Evolutionary conservation across 192 early-diverging fungal species (phyloP).

Genomic region (Coemansia sp.): DNA sequence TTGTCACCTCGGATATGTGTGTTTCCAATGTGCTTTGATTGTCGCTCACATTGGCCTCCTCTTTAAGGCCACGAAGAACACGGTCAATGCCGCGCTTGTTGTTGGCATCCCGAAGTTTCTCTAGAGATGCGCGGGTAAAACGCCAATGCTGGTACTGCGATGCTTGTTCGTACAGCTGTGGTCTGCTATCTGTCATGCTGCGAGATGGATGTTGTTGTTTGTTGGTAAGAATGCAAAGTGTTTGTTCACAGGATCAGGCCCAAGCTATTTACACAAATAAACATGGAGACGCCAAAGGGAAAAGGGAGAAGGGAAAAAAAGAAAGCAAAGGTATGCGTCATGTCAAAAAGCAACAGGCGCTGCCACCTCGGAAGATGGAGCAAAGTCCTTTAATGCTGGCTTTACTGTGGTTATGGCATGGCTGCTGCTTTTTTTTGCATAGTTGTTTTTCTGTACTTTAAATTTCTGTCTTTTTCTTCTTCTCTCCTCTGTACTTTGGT

Average conservation of each 20-base stretch:
- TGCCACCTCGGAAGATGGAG: neutral
- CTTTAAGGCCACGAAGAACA: conserved; percentile 58
- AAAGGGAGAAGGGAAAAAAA: neutral
- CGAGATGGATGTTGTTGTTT: neutral
- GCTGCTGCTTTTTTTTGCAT: neutral
- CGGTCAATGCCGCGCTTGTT: conserved; percentile 60
- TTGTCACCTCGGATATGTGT: conserved; percentile 37
- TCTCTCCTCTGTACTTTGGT: neutral
- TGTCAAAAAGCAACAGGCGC: neutral
- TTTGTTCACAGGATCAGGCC: neutral
- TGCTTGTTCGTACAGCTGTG: conserved; percentile 64
- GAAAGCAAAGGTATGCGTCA: neutral
- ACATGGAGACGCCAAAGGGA: neutral
- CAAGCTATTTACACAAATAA: neutral
- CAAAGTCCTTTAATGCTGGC: neutral
- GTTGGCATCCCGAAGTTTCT: conserved; percentile 59
- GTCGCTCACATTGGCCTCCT: conserved; percentile 57
- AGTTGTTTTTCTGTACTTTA: neutral
- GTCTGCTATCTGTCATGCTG: conserved; percentile 10
- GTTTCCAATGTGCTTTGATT: conserved; percentile 22
- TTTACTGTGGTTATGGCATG: neutral
- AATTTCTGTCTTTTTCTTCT: neutral
- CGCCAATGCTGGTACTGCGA: conserved; percentile 77
- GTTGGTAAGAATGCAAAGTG: neutral
- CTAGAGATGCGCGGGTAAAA: conserved; percentile 59